Conservation (phyloP, 2,329 filamentous ascomycete species). For the Botryotinia calthae region DNA sequence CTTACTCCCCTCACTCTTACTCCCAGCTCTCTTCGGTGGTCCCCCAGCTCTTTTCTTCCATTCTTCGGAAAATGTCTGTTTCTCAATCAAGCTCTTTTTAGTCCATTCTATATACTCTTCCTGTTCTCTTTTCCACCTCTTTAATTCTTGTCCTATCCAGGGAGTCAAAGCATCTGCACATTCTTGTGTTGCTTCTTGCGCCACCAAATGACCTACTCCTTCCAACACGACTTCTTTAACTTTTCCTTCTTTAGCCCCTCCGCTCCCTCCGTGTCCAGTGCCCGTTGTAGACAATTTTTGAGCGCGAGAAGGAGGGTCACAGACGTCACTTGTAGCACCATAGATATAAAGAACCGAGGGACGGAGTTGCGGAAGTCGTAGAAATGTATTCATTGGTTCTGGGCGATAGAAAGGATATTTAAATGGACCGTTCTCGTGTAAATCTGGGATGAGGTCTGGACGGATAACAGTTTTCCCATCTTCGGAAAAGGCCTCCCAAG, state of each 20-base stretch:
- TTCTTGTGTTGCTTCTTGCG: conserved; percentile 71
- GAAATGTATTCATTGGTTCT: conserved; percentile 57
- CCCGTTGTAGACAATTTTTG: conserved; percentile 65
- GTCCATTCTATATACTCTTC: conserved; percentile 53
- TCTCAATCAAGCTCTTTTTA: conserved; percentile 52
- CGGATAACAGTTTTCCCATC: conserved; percentile 40
- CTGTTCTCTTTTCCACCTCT: conserved; percentile 57
- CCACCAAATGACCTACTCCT: conserved; percentile 72
- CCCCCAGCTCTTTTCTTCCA: conserved; percentile 44
- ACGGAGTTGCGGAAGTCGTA: conserved; percentile 57
- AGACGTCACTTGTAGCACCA: conserved; percentile 59
- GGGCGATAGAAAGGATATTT: conserved; percentile 62
- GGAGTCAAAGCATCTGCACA: conserved; percentile 60
- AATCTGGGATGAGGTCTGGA: conserved; percentile 17
- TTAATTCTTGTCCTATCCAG: conserved; percentile 58
- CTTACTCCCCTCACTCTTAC: not conserved
- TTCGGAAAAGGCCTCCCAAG: conserved; percentile 43
- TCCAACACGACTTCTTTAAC: conserved; percentile 66
- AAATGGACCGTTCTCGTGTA: conserved; percentile 25
- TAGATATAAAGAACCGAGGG: conserved; percentile 69
- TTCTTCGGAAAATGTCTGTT: conserved; percentile 54
- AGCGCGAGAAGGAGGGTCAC: conserved; percentile 48
- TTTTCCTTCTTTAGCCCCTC: conserved; percentile 60
- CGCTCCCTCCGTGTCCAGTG: conserved; percentile 63
- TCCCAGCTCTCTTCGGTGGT: conserved; percentile 14